Percentiles rank a stretch among this genome's conserved stretches.
Evolutionary conservation across 768 basidiomycete genomes (phyloP).

Genomic region (Collybia nuda): DNA sequence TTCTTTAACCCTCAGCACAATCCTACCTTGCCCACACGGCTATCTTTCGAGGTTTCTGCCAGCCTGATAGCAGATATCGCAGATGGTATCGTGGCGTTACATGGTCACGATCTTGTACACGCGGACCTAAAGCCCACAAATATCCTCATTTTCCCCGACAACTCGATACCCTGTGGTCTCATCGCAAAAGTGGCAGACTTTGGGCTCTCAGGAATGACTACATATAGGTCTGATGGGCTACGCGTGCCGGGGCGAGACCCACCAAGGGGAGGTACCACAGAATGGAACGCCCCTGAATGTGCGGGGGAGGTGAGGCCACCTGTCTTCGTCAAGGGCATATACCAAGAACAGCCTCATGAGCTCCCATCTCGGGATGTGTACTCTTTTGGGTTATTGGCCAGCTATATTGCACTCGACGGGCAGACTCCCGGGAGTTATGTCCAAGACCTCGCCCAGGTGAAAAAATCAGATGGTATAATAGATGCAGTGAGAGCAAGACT

Average conservation of each 20-base stretch:
- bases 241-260: background rate
- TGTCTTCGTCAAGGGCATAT: background rate
- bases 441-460: background rate
- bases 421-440: conserved; percentile 1
- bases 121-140: conserved; percentile 5
- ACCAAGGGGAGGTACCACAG: conserved; percentile 2
- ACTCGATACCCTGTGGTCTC: background rate
- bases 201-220: conserved; percentile 3
- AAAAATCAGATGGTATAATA: background rate
- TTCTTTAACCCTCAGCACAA: conserved; percentile 1
- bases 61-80: conserved; percentile 3
- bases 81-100: conserved; percentile 2
- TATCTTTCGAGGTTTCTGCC: conserved; percentile 1
- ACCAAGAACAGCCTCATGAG: background rate
- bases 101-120: conserved; percentile 2
- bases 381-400: conserved; percentile 3
- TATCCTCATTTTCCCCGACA: conserved; percentile 3
- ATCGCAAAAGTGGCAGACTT: conserved; percentile 3
- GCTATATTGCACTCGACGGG: conserved; percentile 4
- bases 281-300: conserved; percentile 5
- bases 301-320: background rate
- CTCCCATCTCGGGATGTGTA: conserved; percentile 1
- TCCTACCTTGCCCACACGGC: background rate
- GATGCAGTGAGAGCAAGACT: background rate
- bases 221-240: background rate